Evolutionary conservation across 805 yeast genomes (phyloP), one percentile per base, ranked within the genome.

Genomic region (Candida multigemmis): DNA sequence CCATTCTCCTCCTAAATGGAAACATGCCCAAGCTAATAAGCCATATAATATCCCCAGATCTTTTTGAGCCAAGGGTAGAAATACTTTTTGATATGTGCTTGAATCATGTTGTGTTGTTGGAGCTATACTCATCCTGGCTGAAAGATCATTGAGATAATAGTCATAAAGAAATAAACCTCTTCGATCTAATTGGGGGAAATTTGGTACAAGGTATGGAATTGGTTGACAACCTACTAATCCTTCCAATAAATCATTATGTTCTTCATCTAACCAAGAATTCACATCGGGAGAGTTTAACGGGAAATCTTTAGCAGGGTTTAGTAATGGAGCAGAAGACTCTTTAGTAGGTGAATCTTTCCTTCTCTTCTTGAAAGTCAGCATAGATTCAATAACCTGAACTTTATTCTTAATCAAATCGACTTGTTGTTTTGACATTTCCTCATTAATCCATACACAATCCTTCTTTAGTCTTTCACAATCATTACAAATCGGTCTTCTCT

Each of bases 11-110:
- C 65, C 68, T 31, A 70, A 38, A 38, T 68, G 73, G 38, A 68
- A 68, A 3, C 71, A 71, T 12, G 74, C 56, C 76, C 77, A 71
- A 2, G 74, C 74, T 25, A 71, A 37, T 7, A 71, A 56, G 4
- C 71, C 69, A 40, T 67, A 65, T 23, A 71, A 40, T 2, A 71
- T 72, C 4, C 74, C 71, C 18, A 46, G 42, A 37, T 71, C 73
- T 31, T 51, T 42, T 25, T 68, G 71, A 0, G 77, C 77, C 50
- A 71, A 56, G 2, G 78, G 78, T 23, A 71, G 38, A 37, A 71
- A 70, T 12, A 72, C 67, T 19, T 61, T 60, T 34, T 67, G 63
- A 41, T 63, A 71, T 36, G 65, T 61, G 35, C 71, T 71, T 16
- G 71, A 68, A 16, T 55, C 63, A 22, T 53, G 49, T 25, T 55